A percentile compares a stretch with the other conserved stretches of the same genome.
Evolutionary conservation across 2,329 filamentous ascomycete genomes (phyloP).

Genomic region (Alternaria sp.): DNA sequence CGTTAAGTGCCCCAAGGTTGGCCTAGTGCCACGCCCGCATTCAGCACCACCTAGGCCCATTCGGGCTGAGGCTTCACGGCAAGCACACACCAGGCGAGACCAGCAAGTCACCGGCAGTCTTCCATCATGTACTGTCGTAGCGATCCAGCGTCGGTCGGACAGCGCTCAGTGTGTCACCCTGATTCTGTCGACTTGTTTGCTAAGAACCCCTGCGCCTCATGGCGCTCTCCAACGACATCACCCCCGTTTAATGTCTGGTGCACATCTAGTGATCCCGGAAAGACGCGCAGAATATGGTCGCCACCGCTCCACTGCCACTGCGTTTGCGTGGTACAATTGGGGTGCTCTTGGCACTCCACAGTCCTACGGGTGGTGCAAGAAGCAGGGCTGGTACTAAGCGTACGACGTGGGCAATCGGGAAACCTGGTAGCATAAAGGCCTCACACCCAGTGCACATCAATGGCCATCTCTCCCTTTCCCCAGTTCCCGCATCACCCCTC

Average conservation of each 20-base stretch:
- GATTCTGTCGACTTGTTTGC: conserved; percentile 11
- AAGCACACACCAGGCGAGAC: neutral
- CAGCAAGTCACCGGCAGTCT: neutral
- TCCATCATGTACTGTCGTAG: neutral
- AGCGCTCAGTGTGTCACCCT: neutral
- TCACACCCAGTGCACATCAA: neutral
- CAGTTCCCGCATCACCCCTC: neutral
- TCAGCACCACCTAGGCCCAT: neutral
- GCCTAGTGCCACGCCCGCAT: conserved; percentile 7
- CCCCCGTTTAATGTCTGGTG: neutral
- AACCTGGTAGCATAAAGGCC: neutral
- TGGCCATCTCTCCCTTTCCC: neutral
- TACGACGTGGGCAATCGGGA: neutral
- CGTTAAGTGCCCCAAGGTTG: conserved; percentile 12
- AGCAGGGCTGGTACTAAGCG: neutral
- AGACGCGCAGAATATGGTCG: conserved; percentile 8
- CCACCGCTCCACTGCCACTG: conserved; percentile 10
- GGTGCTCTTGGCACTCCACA: neutral
- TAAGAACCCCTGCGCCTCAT: conserved; percentile 1
- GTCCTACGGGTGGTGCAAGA: conserved; percentile 4
- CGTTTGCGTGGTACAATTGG: conserved; percentile 16
- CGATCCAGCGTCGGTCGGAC: neutral
- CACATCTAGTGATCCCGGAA: neutral
- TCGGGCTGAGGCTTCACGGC: neutral
- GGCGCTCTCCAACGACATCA: neutral